Percentiles rank a stretch among this genome's conserved stretches.
phyloP scores from a whole-genome alignment of 2,329 filamentous ascomycete genomes.

The Xylaria sp. region DNA sequence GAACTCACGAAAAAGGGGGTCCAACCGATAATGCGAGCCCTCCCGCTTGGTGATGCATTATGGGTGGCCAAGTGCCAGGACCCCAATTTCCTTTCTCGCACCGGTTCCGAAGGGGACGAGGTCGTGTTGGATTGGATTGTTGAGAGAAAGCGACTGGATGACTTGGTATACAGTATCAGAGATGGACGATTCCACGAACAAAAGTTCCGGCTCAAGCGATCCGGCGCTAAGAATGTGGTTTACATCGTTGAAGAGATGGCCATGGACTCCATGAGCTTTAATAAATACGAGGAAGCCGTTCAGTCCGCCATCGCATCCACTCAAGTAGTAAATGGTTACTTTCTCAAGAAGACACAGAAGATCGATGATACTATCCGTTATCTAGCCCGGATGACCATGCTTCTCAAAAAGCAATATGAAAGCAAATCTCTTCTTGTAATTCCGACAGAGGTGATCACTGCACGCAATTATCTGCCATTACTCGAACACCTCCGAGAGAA shows the following conservation, averaged over 20 bases:
- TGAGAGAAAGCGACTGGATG: slow-evolving; percentile 80
- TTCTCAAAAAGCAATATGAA: slow-evolving; percentile 71
- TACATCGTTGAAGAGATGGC: slow-evolving; percentile 79
- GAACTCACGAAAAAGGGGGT: slow-evolving; percentile 71
- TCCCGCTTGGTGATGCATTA: slow-evolving; percentile 76
- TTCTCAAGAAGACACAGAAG: slow-evolving; percentile 75
- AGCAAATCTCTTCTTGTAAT: slow-evolving; percentile 63
- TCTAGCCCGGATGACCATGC: slow-evolving; percentile 71
- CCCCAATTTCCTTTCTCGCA: slow-evolving; percentile 56
- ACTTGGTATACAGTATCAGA: slow-evolving; percentile 79
- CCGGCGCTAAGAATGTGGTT: slow-evolving; percentile 75
- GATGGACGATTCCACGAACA: slow-evolving; percentile 84
- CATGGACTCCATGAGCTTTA: slow-evolving; percentile 58
- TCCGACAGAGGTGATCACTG: slow-evolving; percentile 66
- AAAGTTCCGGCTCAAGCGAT: slow-evolving; percentile 77
- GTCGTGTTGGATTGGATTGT: slow-evolving; percentile 80
- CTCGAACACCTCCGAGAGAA: slow-evolving; percentile 62
- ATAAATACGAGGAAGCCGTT: slow-evolving; percentile 69
- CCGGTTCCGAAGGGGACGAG: slow-evolving; percentile 69
- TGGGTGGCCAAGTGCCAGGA: slow-evolving; percentile 79
- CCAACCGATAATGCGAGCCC: slow-evolving; percentile 67
- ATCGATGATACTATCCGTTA: slow-evolving; percentile 82
- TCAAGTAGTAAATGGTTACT: slow-evolving; percentile 79
- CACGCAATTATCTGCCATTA: slow-evolving; percentile 69
- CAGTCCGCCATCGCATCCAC: slow-evolving; percentile 76